A percentile compares a stretch with the other conserved stretches of the same genome.
phyloP scores from a whole-genome alignment of 2,329 filamentous ascomycete genomes.

The Pleoardoris graminearum region DNA sequence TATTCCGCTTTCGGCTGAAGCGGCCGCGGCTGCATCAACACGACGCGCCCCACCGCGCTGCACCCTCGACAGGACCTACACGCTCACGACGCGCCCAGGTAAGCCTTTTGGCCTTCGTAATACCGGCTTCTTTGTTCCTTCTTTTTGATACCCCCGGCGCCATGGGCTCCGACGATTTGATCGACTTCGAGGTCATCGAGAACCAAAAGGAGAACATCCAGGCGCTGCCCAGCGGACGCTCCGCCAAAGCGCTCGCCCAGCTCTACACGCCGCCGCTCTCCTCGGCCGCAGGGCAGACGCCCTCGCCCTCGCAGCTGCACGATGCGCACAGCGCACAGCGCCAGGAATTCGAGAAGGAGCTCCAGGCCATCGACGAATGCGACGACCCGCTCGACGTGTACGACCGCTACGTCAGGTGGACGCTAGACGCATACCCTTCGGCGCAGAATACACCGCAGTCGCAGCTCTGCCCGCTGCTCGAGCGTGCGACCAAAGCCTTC shows the following conservation, averaged over 20 bases:
- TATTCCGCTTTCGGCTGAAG: background rate
- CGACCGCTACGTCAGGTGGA: slow-evolving; percentile 97
- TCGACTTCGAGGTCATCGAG: slow-evolving; percentile 88
- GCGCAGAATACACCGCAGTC: slow-evolving; percentile 90
- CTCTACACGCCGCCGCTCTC: slow-evolving; percentile 68
- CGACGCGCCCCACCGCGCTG: slow-evolving; percentile 1
- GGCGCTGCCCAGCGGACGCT: slow-evolving; percentile 82
- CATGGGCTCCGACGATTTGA: slow-evolving; percentile 54
- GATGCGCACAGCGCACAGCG: slow-evolving; percentile 79
- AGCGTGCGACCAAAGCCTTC: slow-evolving; percentile 90
- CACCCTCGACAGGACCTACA: slow-evolving; percentile 3
- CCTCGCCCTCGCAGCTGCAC: slow-evolving; percentile 68
- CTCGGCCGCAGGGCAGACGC: slow-evolving; percentile 52
- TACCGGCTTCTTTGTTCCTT: slow-evolving; percentile 18
- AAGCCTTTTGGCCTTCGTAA: slow-evolving; percentile 12
- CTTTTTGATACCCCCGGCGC: slow-evolving; percentile 37
- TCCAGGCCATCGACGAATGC: slow-evolving; percentile 76
- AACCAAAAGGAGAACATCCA: slow-evolving; percentile 98
- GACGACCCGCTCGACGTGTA: slow-evolving; percentile 96
- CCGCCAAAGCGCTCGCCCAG: slow-evolving; percentile 83
- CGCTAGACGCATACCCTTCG: slow-evolving; percentile 89
- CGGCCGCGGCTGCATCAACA: slow-evolving; percentile 3
- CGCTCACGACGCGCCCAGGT: slow-evolving; percentile 21
- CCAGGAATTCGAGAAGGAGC: slow-evolving; percentile 82
- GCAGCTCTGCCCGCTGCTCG: slow-evolving; percentile 84